These are phyloP conservation scores for Sisymbrium altissimum DNA, from an alignment of 345 rosid genomes.

Conservation along the genomic window DNA sequence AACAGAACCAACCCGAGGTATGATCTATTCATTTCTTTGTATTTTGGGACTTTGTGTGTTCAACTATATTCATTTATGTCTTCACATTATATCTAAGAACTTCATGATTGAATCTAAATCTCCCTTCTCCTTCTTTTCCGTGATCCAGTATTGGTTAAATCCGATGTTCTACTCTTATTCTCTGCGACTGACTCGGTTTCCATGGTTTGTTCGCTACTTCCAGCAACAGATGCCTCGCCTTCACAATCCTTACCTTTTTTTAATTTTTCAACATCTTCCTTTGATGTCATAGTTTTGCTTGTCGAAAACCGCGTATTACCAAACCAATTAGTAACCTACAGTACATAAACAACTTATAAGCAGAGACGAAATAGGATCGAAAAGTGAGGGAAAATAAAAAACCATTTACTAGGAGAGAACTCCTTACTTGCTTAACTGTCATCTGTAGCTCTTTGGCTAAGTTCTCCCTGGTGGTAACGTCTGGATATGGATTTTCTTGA, in stretches of 20 bases:
- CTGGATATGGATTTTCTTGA: conserved; percentile 66
- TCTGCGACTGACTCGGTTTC: conserved; percentile 13
- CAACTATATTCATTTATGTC: not conserved
- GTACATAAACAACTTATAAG: conserved; percentile 1
- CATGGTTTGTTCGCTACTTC: conserved; percentile 19
- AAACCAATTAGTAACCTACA: conserved; percentile 85
- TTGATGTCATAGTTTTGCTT: conserved; percentile 23
- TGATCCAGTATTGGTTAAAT: conserved; percentile 15
- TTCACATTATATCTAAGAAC: not conserved
- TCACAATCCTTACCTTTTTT: not conserved
- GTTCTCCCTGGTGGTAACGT: conserved; percentile 52
- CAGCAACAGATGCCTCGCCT: conserved; percentile 20
- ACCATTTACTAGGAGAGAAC: not conserved
- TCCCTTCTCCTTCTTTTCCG: conserved; percentile 31
- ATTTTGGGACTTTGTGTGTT: not conserved
- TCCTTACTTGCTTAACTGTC: conserved; percentile 57
- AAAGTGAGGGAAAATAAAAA: not conserved
- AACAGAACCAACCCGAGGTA: conserved; percentile 1
- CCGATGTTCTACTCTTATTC: not conserved
- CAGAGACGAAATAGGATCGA: not conserved
- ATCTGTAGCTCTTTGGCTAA: conserved; percentile 62
- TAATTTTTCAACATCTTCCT: conserved; percentile 21
- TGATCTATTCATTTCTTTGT: not conserved
- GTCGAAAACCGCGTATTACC: conserved; percentile 55
- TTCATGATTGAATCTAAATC: not conserved